Evolutionary conservation across 176 grass and related monocot genomes (phyloP).

Genomic region (Hordeum marinum): DNA sequence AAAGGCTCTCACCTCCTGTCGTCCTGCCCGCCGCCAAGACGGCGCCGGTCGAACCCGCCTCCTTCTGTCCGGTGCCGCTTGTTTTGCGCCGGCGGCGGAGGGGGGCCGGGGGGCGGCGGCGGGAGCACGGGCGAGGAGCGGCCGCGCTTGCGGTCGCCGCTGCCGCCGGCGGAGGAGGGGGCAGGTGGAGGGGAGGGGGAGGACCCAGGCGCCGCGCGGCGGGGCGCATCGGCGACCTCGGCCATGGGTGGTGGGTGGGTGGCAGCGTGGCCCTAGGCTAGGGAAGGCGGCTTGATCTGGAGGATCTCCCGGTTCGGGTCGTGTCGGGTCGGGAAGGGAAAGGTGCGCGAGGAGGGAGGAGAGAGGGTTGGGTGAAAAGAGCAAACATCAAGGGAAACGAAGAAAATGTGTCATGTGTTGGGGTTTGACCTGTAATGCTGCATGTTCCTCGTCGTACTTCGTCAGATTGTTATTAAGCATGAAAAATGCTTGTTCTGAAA

Average conservation of each 20-base stretch:
- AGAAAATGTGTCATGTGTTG: not conserved
- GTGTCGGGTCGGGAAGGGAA: not conserved
- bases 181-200: constrained; percentile 20
- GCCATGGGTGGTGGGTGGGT: constrained; percentile 68
- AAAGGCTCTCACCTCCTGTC: constrained; percentile 62
- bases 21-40: constrained; percentile 54
- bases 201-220: constrained; percentile 5
- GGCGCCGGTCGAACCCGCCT: constrained; percentile 76
- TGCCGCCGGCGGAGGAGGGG: not conserved
- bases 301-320: constrained; percentile 19
- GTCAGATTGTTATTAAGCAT: no score
- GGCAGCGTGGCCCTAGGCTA: not conserved
- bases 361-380: not conserved
- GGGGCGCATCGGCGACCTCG: constrained; percentile 56
- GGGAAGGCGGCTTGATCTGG: constrained; percentile 31
- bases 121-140: constrained; percentile 50
- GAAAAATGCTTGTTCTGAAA: no score
- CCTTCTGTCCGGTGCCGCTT: constrained; percentile 64
- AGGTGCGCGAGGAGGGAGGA: not conserved
- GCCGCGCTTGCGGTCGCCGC: constrained; percentile 49
- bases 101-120: constrained; percentile 54
- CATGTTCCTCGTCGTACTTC: no score
- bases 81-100: constrained; percentile 31
- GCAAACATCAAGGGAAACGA: not conserved
- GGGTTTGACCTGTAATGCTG: not conserved